Conservation (phyloP, 306 rosid species). For the Vicia faba region DNA sequence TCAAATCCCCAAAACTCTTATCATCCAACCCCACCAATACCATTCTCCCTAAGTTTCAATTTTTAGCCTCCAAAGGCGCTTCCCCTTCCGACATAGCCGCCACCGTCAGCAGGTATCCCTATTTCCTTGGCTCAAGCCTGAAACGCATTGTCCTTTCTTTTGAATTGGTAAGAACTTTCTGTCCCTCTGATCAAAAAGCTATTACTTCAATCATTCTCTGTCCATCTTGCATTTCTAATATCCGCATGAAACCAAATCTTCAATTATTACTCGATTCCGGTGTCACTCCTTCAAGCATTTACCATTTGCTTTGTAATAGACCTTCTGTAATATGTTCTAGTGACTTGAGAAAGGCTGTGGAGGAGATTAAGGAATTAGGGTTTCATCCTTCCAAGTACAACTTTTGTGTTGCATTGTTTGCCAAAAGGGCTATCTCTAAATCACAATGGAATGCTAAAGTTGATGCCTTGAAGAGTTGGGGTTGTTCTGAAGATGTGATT, state of each 20-base stretch:
- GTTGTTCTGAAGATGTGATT: conserved; percentile 52
- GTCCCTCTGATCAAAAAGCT: conserved; percentile 26
- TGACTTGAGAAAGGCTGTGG: conserved; percentile 22
- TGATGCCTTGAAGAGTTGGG: conserved; percentile 55
- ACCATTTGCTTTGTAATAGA: neutral
- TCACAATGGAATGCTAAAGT: conserved; percentile 52
- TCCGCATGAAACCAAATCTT: neutral
- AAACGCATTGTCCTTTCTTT: conserved; percentile 2
- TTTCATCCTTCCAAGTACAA: conserved; percentile 32
- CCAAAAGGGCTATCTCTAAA: conserved; percentile 16
- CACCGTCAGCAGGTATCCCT: neutral
- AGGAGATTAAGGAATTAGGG: conserved; percentile 52
- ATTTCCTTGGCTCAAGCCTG: neutral
- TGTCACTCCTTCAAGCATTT: neutral
- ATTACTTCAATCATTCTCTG: neutral
- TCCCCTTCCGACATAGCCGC: neutral
- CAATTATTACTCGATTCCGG: conserved; percentile 18
- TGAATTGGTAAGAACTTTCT: conserved; percentile 18
- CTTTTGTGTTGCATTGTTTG: conserved; percentile 39
- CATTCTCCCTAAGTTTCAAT: conserved; percentile 31
- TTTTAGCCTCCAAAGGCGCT: conserved; percentile 37
- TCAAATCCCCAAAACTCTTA: neutral
- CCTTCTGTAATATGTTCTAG: neutral
- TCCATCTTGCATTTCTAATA: neutral
- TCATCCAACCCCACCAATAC: neutral